These are phyloP conservation scores for Myotisia sp. DNA, from an alignment of 2,329 filamentous ascomycete species.

Conservation along the genomic window DNA sequence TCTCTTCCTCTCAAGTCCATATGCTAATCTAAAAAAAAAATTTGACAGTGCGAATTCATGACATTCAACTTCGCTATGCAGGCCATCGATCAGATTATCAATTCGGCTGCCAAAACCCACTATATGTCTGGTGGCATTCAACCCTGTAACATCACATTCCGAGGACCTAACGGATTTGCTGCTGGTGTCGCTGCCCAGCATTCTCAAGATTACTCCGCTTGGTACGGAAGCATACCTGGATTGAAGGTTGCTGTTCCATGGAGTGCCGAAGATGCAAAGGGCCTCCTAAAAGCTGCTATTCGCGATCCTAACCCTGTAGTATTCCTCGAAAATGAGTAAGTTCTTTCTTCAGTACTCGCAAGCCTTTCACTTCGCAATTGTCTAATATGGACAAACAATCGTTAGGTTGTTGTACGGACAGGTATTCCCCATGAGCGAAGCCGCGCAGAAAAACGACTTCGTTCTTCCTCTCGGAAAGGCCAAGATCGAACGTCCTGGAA, in stretches of 20 bases:
- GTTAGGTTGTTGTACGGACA: slow-evolving; percentile 70
- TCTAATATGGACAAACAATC: slow-evolving; percentile 1
- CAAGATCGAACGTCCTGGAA: slow-evolving; percentile 93
- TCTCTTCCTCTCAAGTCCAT: neutral
- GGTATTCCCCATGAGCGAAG: slow-evolving; percentile 92
- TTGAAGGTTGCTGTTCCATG: slow-evolving; percentile 94
- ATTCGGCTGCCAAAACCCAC: slow-evolving; percentile 96
- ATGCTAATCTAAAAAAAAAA: too few relatives aligned
- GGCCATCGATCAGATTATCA: slow-evolving; percentile 98
- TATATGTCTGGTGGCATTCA: slow-evolving; percentile 99
- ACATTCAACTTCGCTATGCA: slow-evolving; percentile 99
- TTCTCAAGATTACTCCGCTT: slow-evolving; percentile 96
- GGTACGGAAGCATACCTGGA: slow-evolving; percentile 96
- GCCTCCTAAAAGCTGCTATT: slow-evolving; percentile 92
- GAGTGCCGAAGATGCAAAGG: slow-evolving; percentile 97
- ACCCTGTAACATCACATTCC: slow-evolving; percentile 99
- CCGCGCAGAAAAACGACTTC: slow-evolving; percentile 89
- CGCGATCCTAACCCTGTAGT: slow-evolving; percentile 95
- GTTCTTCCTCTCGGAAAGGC: slow-evolving; percentile 96
- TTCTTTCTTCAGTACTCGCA: slow-evolving; percentile 5
- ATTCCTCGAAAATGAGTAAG: slow-evolving; percentile 68
- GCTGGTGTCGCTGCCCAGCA: slow-evolving; percentile 92
- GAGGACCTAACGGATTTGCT: slow-evolving; percentile 95
- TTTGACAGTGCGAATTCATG: slow-evolving; percentile 94
- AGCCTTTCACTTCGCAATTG: neutral